Conservation (phyloP, 805 yeast genomes). For the Vanderwaltozyma yarrowii region DNA sequence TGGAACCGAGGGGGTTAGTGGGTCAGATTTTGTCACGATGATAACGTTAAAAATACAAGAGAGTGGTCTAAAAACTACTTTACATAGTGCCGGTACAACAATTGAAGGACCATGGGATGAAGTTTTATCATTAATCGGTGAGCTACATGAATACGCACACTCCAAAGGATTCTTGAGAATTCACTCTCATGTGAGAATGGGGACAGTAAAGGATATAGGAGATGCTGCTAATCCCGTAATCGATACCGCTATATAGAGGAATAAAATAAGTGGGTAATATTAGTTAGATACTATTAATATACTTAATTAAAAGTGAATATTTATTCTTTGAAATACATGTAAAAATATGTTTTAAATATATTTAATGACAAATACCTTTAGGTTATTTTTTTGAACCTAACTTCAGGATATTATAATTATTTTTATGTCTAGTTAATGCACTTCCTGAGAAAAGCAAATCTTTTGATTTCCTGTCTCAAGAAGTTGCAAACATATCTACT, state of each 20-base stretch:
- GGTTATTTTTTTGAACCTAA: too few species aligned
- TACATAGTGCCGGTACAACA: constrained; percentile 91
- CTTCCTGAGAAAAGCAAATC: too few species aligned
- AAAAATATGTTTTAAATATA: too few species aligned
- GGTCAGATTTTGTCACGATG: constrained; percentile 67
- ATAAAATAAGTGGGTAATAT: too few species aligned
- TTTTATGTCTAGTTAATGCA: too few species aligned
- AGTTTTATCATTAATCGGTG: constrained; percentile 70
- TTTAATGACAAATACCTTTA: too few species aligned
- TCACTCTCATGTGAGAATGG: constrained; percentile 79
- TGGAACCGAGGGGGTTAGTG: constrained; percentile 71
- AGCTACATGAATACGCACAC: constrained; percentile 64
- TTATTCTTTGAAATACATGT: too few species aligned
- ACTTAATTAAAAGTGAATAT: too few species aligned
- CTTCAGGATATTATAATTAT: too few species aligned
- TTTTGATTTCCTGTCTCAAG: not conserved
- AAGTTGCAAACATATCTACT: constrained; percentile 40
- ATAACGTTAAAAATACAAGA: constrained; percentile 54
- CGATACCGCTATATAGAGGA: too few species aligned
- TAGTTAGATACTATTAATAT: too few species aligned
- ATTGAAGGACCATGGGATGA: constrained; percentile 85
- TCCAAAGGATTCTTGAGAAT: constrained; percentile 63
- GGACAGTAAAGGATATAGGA: constrained; percentile 71
- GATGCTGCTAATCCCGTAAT: too few species aligned
- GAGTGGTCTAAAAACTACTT: constrained; percentile 52